phyloP scores from a whole-genome alignment of 352 stramenopile species.

The Phytophthora boehmeriae region DNA sequence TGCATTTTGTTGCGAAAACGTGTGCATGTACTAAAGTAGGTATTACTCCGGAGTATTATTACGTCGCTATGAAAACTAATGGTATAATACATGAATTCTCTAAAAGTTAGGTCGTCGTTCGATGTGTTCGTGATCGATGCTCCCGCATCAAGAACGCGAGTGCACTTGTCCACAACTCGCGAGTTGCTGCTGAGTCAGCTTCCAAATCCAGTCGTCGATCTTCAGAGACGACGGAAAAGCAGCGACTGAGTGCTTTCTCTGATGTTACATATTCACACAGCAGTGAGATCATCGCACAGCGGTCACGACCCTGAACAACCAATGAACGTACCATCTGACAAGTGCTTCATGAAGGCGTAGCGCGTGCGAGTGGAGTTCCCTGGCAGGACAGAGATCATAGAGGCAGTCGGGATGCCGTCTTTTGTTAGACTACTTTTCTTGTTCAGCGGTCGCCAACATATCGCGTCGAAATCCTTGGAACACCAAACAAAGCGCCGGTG shows the following conservation, averaged over 20 bases:
- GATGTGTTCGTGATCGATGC: constrained; percentile 13
- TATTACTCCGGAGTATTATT: too few relatives aligned
- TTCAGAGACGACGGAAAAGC: constrained; percentile 71
- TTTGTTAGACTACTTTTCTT: constrained; percentile 69
- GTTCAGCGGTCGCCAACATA: constrained; percentile 74
- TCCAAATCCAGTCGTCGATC: constrained; percentile 72
- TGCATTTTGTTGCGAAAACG: too few relatives aligned
- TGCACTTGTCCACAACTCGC: constrained; percentile 67
- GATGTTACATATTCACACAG: constrained; percentile 12
- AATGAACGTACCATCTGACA: constrained; percentile 59
- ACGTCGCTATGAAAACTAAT: too few relatives aligned
- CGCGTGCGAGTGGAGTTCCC: constrained; percentile 63
- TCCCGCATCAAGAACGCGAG: constrained; percentile 52
- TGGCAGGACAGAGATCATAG: constrained; percentile 57
- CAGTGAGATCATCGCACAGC: constrained; percentile 3
- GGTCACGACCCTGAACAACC: constrained; percentile 1
- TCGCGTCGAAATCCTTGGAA: constrained; percentile 61
- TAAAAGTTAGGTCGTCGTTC: constrained; percentile 24
- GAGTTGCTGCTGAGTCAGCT: constrained; percentile 68
- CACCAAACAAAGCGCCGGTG: constrained; percentile 78
- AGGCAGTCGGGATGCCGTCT: constrained; percentile 51
- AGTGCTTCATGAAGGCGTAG: constrained; percentile 81
- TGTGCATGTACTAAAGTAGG: too few relatives aligned
- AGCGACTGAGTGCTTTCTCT: constrained; percentile 72
- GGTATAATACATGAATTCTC: constrained; percentile 9